Evolutionary conservation across 306 rosid genomes (phyloP), one percentile per base, ranked within the genome.

Genomic region (Senna tora): DNA sequence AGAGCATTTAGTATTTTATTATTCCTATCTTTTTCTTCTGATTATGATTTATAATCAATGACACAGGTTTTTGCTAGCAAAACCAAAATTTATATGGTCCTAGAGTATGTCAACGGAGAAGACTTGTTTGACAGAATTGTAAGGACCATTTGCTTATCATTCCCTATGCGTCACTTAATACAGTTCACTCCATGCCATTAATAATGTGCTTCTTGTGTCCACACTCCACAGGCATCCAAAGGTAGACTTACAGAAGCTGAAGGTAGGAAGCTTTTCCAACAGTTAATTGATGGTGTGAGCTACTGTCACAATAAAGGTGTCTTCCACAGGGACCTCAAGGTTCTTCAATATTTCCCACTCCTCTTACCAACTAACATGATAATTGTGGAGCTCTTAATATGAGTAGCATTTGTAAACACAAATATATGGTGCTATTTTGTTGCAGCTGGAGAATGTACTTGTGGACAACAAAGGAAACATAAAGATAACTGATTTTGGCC

Each of bases 281-380:
- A 89, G 56, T 82, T 93, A 67, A 80, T 89, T 80, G 98, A 93
- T 25, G 90, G 88, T 52, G 96, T 93, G 67, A 84, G 91, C 80
- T 87, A 83, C 75, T 90, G 97, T 62, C 98, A 93, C 77, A 82
- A 69, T 19, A 89, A 87, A 81, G 97, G 97, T 9, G 97, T 93
- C 74, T 89, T 76, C 82, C 98, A 93, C 70, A 84, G 98, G 71
- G 98, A 93, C 82, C 92, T 93, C 43, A 93, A 93, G 97, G 97
- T 93, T 41, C 13, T 41, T 10, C 6, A 7, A 41, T 46, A 20
- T 58, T 66, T 38, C 67, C 46, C n/a, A 30, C 13, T 67, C 54
- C 21, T 55, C 43, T 58, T 22, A 9, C 62, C 8, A 80, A 64
- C 63, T 57, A 61, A 16, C 14, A 34, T 36, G 8, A 33, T n/a